Evolutionary conservation across 2,329 filamentous ascomycete species (phyloP).

Genomic region (Cladophialophora psammophila): DNA sequence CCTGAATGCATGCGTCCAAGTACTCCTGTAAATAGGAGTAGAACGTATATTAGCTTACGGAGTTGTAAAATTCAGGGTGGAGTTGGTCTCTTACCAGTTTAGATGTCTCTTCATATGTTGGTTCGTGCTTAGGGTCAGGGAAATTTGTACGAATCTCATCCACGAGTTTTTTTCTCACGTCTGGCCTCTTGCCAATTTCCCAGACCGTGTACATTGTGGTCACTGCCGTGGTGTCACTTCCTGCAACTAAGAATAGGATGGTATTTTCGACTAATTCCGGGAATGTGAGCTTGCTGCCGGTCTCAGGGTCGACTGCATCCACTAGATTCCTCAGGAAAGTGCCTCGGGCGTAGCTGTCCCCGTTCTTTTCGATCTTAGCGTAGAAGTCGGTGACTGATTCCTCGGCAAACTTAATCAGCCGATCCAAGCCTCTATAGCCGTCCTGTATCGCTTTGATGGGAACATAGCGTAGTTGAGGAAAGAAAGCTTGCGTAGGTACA

Average conservation of each 20-base stretch:
- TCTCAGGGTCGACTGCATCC: constrained; percentile 20
- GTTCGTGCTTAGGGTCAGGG: constrained; percentile 9
- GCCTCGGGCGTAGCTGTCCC: constrained; percentile 7
- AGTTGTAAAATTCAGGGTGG: no score
- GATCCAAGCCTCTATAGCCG: constrained; percentile 9
- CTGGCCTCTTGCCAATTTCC: constrained; percentile 50
- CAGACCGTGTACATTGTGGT: constrained; percentile 47
- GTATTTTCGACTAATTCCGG: constrained; percentile 23
- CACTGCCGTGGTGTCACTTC: constrained; percentile 61
- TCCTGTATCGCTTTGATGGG: constrained; percentile 27
- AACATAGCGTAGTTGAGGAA: constrained; percentile 24
- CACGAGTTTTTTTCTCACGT: constrained; percentile 48
- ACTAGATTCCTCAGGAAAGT: constrained; percentile 28
- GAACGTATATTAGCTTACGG: not conserved
- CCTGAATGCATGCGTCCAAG: constrained; percentile 19
- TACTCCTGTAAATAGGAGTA: not conserved
- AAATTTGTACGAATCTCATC: constrained; percentile 44
- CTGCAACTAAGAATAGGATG: constrained; percentile 51
- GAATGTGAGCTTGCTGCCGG: constrained; percentile 5
- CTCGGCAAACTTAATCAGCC: constrained; percentile 27
- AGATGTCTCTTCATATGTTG: constrained; percentile 16
- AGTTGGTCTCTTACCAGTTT: constrained; percentile 19
- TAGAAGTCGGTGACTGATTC: constrained; percentile 11
- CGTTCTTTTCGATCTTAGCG: constrained; percentile 13
- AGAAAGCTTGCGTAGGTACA: constrained; percentile 21